A percentile compares a stretch with the other conserved stretches of the same genome.
phyloP scores from a whole-genome alignment of 1,284 basidiomycete genomes.

The Pyrrhoderma noxium region DNA sequence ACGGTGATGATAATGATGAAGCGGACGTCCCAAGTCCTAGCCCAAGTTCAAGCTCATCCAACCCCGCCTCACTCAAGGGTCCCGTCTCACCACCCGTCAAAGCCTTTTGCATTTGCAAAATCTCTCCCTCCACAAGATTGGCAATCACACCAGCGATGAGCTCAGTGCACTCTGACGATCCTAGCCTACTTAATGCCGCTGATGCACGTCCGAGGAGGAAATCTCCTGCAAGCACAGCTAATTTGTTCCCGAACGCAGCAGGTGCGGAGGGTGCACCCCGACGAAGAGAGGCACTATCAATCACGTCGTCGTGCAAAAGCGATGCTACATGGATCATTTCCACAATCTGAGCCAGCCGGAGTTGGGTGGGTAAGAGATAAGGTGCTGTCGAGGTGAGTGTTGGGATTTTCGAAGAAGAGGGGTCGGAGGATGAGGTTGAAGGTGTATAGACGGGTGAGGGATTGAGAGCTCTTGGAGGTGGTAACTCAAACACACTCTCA shows the following conservation, averaged over 20 bases:
- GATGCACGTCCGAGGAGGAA: constrained; percentile 92
- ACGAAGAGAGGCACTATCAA: constrained; percentile 80
- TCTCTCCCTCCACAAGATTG: constrained; percentile 95
- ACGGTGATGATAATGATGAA: neutral
- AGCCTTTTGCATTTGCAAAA: constrained; percentile 70
- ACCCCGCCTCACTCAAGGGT: constrained; percentile 3
- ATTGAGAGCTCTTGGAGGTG: constrained; percentile 33
- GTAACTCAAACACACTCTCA: constrained; percentile 37
- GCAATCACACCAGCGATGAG: constrained; percentile 89
- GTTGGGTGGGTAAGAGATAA: constrained; percentile 73
- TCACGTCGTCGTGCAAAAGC: constrained; percentile 91
- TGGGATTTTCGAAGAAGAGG: constrained; percentile 24
- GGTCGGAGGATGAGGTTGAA: constrained; percentile 31
- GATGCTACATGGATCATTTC: constrained; percentile 99
- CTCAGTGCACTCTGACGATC: constrained; percentile 87
- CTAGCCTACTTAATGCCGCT: constrained; percentile 81
- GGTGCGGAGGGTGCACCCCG: constrained; percentile 82
- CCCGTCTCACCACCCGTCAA: constrained; percentile 26
- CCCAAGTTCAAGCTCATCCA: constrained; percentile 13
- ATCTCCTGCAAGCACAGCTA: constrained; percentile 91
- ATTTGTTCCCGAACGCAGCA: constrained; percentile 89
- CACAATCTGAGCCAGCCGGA: constrained; percentile 90
- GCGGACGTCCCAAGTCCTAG: constrained; percentile 4
- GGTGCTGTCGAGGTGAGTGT: constrained; percentile 25
- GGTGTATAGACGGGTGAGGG: constrained; percentile 30